Evolutionary conservation across 306 rosid genomes (phyloP), one percentile per base, ranked within the genome.

Genomic region (Prunus mume): DNA sequence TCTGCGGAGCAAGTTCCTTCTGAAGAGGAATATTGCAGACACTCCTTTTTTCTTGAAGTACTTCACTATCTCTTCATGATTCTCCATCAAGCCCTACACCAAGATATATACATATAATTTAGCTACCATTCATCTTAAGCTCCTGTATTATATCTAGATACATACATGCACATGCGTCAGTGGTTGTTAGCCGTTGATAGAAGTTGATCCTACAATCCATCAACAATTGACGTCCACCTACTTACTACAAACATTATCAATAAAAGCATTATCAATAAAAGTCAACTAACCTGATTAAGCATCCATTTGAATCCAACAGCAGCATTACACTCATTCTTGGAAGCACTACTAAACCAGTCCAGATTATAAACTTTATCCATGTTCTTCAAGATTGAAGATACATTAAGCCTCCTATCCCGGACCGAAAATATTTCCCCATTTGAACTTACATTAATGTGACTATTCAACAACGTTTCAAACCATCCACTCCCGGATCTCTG

Each of bases 1-100:
- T 81, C 93, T 83, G 7, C 89, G 88, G 0, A 91, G 90, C 69
- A 91, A 84, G 52, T 91, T 91, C 67, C 86, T 89, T 83, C 92
- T 81, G 79, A 89, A 83, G 54, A 87, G 87, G 67, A 87, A 89
- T 67, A 89, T 84, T 32, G 83, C 51, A 13, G 89, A 86, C 71
- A 91, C 88, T 81, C 78, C 54, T 73, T 73, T 86, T 49, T 56
- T 30, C 58, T 91, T 83, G 32, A 89, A 87, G 83, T 87, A 91
- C 65, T 86, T 65, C 56, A 56, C 85, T 74, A 89, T 82, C 75
- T 91, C 89, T 65, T 57, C 45, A 70, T 85, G 92, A 76, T 89
- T 70, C 41, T 80, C 80, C 78, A 83, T 78, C 79, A 87, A 75
- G 64, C 90, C 92, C 92, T 82, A 61, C 68, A 38, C 67, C 57